Base-by-base conservation (phyloP, 2,329 filamentous ascomycete species). In the Hymenoscyphus scutula region DNA sequence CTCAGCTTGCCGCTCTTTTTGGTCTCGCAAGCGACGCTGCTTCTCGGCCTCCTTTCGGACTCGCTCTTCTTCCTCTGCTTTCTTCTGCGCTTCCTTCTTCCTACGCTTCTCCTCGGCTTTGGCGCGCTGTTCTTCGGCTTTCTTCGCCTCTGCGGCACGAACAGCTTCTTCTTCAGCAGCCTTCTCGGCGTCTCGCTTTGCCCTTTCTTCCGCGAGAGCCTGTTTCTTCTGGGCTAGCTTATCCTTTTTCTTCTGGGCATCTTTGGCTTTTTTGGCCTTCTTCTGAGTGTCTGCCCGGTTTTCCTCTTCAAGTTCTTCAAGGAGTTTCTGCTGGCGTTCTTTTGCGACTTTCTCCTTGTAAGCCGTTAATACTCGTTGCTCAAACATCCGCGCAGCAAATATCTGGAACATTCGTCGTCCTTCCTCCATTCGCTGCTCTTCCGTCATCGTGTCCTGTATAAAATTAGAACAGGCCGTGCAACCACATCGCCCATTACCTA, bases 351-450 rank as follows among this genome's bases (percentile, higher is more conserved):
- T 97, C 78, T 98, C 94, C 76, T 92, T 90, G 78, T 99, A 99
- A n/a, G 95, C 95, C 51, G 91, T 94, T 63, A 99, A 82, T 25
- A 99, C 95, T 67, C 95, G 85, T 76, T 99, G 95, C 79, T 99
- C 95, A 76, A 99, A 99, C 95, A 99, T 99, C 67, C 95, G 88
- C 62, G 95, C 95, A 65, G 95, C 95, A 77, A 99, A 99, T 76
- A 99, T 98, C 76, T 99, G 95, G 75, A 99, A 99, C 95, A 99
- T 99, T 70, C 94, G 85, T 62, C 95, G 87, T 65, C 95, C 95
- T 81, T 99, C 95, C 76, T 98, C 93, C 95, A 99, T 98, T 65
- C 95, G 90, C 80, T 98, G 93, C 79, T 97, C 92, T 80, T 98
- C 94, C 58, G 92, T 97, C 91, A 98, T 95, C 68, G 89, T 87